phyloP scores from a whole-genome alignment of 169 alveolate species.

The Cryptosporidium tyzzeri region DNA sequence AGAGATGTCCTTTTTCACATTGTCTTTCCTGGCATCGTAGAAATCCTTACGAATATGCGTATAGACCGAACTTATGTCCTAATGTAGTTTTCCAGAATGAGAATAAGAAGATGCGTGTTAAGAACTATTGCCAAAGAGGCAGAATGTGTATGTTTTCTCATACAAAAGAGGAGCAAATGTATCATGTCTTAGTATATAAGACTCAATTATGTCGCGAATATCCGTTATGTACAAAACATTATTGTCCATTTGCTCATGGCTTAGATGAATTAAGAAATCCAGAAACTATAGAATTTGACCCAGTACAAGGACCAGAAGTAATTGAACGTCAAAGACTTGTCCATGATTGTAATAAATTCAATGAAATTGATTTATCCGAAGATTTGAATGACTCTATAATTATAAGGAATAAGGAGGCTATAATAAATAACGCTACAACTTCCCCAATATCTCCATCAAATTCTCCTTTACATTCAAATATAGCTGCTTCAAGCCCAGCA shows the following conservation, averaged over 20 bases:
- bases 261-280: slow-evolving; percentile 65
- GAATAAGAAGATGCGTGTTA: slow-evolving; percentile 72
- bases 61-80: slow-evolving; percentile 71
- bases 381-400: slow-evolving; percentile 1
- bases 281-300: slow-evolving; percentile 66
- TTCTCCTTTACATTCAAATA: slow-evolving; percentile 9
- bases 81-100: slow-evolving; percentile 74
- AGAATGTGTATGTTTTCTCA: slow-evolving; percentile 77
- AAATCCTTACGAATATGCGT: slow-evolving; percentile 72
- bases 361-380: slow-evolving; percentile 18
- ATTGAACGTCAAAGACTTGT: slow-evolving; percentile 74
- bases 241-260: slow-evolving; percentile 75
- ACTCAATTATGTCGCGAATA: slow-evolving; percentile 71
- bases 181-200: slow-evolving; percentile 69
- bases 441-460: neutral
- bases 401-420: slow-evolving; percentile 1
- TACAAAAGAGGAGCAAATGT: slow-evolving; percentile 76
- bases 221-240: slow-evolving; percentile 73
- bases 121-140: slow-evolving; percentile 74
- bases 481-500: neutral
- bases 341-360: slow-evolving; percentile 69
- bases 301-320: slow-evolving; percentile 75
- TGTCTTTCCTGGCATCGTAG: slow-evolving; percentile 77
- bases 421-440: neutral
- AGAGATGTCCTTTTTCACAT: slow-evolving; percentile 70